Evolutionary conservation across 331 rosid species (phyloP), one percentile per base, ranked within the genome.

Genomic region (Cydonia oblonga): DNA sequence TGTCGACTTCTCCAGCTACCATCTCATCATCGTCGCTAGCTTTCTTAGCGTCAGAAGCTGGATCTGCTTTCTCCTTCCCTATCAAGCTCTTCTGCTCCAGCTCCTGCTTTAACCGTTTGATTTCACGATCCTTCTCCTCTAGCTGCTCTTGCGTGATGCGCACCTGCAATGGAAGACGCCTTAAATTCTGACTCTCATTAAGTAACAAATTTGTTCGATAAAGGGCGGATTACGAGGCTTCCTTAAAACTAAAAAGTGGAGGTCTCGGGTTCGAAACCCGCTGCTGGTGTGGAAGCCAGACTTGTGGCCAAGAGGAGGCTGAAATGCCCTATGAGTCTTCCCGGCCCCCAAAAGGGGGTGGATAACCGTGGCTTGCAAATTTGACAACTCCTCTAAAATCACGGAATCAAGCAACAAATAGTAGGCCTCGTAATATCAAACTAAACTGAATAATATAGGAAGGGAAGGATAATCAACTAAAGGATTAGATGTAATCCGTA

Each of bases 131-230:
- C 79, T 84, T 93, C 81, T 93, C 93, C 42, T 83, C 84, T 57
- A 93, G 80, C 76, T 86, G 87, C 76, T 87, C 93, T 86, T 93
- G 92, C 87, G 89, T 72, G 64, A 85, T 69, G 14, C 83, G 68
- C 28, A 87, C 95, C 98, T 93, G 87, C 77, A 71, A 13, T 25
- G 62, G 73, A 64, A 70, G 23, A 53, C 24, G 70, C 38, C 54
- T 60, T 64, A 35, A 7, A 19, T 38, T 35, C 65, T 10, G 67
- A 28, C 40, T 71, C 66, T 24, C 56, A 71, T 22, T 13, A n/a
- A 49, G 62, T n/a, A 52, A 10, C 63, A 29, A 52, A 18, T 25
- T 51, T 12, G 20, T 46, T 26, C 8, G 38, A 33, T 33, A 33
- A 33, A 33, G 0, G 38, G 0, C 38, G 10, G 38, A 33, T 32